These are phyloP conservation scores for Coemansia sp. DNA, from an alignment of 192 early-diverging fungal genomes.

Conservation along the genomic window DNA sequence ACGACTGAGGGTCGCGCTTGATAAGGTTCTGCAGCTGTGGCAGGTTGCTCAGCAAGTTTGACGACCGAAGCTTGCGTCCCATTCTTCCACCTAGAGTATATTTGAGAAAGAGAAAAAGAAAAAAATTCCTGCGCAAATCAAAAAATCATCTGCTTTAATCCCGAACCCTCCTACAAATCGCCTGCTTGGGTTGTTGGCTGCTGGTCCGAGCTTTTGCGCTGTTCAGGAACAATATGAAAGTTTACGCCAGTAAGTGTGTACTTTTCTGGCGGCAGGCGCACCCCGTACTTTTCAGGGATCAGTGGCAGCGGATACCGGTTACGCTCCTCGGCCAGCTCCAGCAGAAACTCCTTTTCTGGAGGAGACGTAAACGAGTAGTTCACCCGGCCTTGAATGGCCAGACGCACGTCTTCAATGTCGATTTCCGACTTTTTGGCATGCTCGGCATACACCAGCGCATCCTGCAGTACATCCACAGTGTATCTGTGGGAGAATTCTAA, in stretches of 20 bases:
- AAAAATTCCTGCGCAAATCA: neutral
- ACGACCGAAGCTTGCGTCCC: constrained; percentile 38
- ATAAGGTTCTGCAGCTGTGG: constrained; percentile 98
- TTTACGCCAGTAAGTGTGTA: constrained; percentile 75
- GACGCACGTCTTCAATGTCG: constrained; percentile 78
- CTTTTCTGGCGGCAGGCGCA: constrained; percentile 71
- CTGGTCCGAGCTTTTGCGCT: constrained; percentile 3
- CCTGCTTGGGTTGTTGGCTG: neutral
- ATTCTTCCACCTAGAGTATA: constrained; percentile 8
- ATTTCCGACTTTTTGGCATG: constrained; percentile 82
- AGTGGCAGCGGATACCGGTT: constrained; percentile 73
- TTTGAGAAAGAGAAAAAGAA: neutral
- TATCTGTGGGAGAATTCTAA: constrained; percentile 93
- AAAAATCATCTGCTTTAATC: no score
- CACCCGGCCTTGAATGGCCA: constrained; percentile 90
- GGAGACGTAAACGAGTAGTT: constrained; percentile 88
- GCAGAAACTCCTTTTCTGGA: constrained; percentile 84
- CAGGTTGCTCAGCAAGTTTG: constrained; percentile 64
- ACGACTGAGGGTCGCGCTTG: constrained; percentile 90
- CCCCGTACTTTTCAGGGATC: constrained; percentile 77
- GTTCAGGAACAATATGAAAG: constrained; percentile 71
- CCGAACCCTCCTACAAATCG: no score
- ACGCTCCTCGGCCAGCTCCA: constrained; percentile 72
- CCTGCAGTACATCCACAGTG: constrained; percentile 85
- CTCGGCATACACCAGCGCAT: constrained; percentile 88